Conservation (phyloP, 78 protist genomes). For the Bodo saltans region DNA sequence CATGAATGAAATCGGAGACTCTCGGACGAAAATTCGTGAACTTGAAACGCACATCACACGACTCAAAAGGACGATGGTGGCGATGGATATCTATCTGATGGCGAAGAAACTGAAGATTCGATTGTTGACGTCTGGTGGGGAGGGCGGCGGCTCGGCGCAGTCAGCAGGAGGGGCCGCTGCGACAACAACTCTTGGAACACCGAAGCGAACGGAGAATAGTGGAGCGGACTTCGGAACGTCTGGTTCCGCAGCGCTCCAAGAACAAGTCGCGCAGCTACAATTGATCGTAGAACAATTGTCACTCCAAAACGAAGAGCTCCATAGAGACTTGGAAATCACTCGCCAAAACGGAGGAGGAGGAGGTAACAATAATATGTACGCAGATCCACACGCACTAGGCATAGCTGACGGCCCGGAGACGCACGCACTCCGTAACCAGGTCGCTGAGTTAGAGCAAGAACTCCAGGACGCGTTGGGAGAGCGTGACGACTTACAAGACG, state of each 20-base stretch:
- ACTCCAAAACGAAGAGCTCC: not conserved
- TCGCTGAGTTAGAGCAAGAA: not conserved
- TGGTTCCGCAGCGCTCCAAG: not conserved
- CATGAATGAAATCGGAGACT: slow-evolving; percentile 4
- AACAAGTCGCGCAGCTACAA: not conserved
- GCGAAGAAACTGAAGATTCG: not conserved
- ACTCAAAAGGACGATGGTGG: not conserved
- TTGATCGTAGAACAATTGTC: not conserved
- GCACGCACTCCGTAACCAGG: not conserved
- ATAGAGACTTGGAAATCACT: not conserved
- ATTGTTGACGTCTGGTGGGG: too few species aligned
- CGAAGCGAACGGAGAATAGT: too few species aligned
- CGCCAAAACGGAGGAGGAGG: not conserved
- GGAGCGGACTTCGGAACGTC: too few species aligned
- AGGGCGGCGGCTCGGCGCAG: too few species aligned
- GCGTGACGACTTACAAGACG: not conserved
- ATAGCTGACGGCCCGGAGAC: not conserved
- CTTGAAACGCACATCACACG: not conserved
- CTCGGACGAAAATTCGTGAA: not conserved
- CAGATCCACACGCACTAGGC: not conserved
- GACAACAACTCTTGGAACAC: too few species aligned
- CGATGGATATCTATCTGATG: not conserved
- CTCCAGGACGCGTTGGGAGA: not conserved
- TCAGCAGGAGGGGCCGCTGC: too few species aligned
- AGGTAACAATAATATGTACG: not conserved